Evolutionary conservation across 129 eudicot species (phyloP).

Genomic region (Oenanthe sinensis): DNA sequence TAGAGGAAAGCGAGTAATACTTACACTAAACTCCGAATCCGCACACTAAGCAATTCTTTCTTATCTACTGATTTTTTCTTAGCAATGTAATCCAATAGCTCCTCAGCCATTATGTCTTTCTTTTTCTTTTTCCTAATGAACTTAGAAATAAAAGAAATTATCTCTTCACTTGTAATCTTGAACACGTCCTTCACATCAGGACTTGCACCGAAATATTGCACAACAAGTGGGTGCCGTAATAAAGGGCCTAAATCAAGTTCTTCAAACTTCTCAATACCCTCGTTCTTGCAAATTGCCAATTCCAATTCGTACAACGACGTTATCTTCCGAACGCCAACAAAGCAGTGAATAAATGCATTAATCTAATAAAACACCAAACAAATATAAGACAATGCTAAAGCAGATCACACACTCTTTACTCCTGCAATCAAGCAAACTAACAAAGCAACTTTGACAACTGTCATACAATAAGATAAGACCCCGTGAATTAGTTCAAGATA

Average conservation of each 20-base stretch:
- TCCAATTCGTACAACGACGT: constrained; percentile 69
- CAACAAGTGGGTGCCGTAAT: constrained; percentile 54
- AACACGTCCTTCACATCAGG: constrained; percentile 47
- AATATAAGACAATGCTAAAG: not conserved
- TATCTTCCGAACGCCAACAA: constrained; percentile 72
- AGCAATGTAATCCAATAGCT: constrained; percentile 58
- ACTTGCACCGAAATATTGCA: constrained; percentile 62
- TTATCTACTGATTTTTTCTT: constrained; percentile 26
- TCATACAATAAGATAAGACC: not conserved
- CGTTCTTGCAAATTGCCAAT: constrained; percentile 63
- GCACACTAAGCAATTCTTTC: constrained; percentile 47
- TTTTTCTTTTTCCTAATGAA: constrained; percentile 21
- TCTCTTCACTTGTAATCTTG: constrained; percentile 54
- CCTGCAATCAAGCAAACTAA: not conserved
- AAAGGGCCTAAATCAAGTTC: constrained; percentile 91
- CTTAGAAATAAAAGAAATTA: constrained; percentile 39
- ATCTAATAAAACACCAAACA: constrained; percentile 28
- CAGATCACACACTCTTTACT: not conserved
- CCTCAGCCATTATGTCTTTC: constrained; percentile 36
- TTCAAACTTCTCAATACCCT: constrained; percentile 59
- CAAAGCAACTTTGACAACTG: not conserved
- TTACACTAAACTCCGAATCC: constrained; percentile 80
- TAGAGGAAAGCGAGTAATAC: constrained; percentile 3
- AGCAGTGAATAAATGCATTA: constrained; percentile 77
- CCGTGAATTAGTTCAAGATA: not conserved